Conservation (phyloP, 2,329 filamentous ascomycete species). For the Paramyrothecium roridum region DNA sequence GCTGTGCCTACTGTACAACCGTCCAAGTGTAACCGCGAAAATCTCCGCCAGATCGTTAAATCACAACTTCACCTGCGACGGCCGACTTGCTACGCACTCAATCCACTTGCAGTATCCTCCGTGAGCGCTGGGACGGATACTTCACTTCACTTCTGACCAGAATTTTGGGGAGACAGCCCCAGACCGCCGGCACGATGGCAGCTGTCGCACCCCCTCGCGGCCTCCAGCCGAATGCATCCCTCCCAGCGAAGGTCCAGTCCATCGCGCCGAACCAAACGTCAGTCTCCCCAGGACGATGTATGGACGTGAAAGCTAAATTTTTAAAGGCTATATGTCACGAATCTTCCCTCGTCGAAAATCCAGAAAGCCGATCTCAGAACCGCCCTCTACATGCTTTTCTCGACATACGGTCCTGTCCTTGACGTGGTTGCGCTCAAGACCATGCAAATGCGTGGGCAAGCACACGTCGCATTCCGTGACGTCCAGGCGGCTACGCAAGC, state of each 20-base stretch:
- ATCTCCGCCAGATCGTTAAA: neutral
- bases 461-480: slow-evolving; percentile 88
- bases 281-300: slow-evolving; percentile 28
- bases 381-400: slow-evolving; percentile 88
- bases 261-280: slow-evolving; percentile 74
- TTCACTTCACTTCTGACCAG: slow-evolving; percentile 23
- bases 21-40: neutral
- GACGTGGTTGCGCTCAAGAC: slow-evolving; percentile 91
- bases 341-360: slow-evolving; percentile 81
- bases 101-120: neutral
- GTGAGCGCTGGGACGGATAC: neutral
- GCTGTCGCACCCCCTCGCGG: slow-evolving; percentile 35
- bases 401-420: slow-evolving; percentile 87
- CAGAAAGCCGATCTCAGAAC: slow-evolving; percentile 85
- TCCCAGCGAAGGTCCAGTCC: slow-evolving; percentile 49
- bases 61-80: neutral
- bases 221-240: slow-evolving; percentile 36
- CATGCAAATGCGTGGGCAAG: slow-evolving; percentile 90
- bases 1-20: neutral
- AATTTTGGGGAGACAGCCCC: neutral
- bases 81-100: neutral
- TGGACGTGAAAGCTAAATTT: slow-evolving; percentile 2
- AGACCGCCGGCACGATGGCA: slow-evolving; percentile 23
- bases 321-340: slow-evolving; percentile 80
- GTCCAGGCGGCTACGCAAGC: slow-evolving; percentile 90